Base-by-base conservation (phyloP, 2,329 filamentous ascomycete species). In the Arthrobotrys entomopaga region DNA sequence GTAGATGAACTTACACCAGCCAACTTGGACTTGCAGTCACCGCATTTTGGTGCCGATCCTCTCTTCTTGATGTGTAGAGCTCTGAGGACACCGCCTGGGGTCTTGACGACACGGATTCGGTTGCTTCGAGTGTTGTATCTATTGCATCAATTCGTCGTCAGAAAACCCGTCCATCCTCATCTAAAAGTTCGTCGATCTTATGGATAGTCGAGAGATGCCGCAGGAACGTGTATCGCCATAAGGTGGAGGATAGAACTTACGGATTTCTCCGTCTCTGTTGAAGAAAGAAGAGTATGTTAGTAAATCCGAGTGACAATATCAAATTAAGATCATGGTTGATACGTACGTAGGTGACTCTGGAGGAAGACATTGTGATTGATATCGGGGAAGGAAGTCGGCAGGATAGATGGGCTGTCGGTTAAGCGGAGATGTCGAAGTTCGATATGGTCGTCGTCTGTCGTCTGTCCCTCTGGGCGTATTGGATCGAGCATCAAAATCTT, bases 1-100 rank as follows among this genome's bases (percentile, higher is more conserved):
- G 42, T 49, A 58, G 42, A 65, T 78, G 69, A 77, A 96, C 93
- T 91, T 92, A 99, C 93, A 85, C 95, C 95, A 83, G 92, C 89
- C 82, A 99, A 91, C 88, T 98, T 98, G 87, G 89, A 89, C 83
- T 95, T 95, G 83, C 96, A 99, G 88, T 99, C 95, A 88, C 96
- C 92, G 84, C 95, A 99, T 89, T 99, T 99, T 83, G 95, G 95
- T 79, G 93, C 91, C 83, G 93, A 96, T 81, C 93, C 95, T 84
- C 90, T 91, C 92, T 99, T 99, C 91, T 98, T 98, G 88, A 97
- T 93, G 90, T 99, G 94, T 81, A 98, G 91, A 83, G 97, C 90
- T 84, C 95, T 90, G 82, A 97, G 90, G 84, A 94, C 89, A 84
- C 95, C 95, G 84, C 95, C 96, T 80, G 96, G 95, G 80, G 95